Base-by-base conservation (phyloP, 768 basidiomycete species). In the Phaeotremella skinneri region DNA sequence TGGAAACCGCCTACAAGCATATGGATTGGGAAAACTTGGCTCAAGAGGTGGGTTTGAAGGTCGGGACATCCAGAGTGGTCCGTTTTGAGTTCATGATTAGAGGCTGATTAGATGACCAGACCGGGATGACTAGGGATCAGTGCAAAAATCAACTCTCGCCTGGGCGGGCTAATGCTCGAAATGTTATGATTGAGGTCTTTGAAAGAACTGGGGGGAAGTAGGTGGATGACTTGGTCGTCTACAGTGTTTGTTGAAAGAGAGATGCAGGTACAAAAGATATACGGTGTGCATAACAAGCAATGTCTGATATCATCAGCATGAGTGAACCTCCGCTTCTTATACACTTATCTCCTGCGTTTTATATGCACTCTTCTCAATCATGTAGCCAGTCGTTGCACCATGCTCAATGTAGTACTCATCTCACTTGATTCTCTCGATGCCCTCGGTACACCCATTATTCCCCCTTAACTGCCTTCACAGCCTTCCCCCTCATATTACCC, bases 131-230 rank as follows among this genome's bases (percentile, higher is more conserved):
- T 23, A 34, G 48, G 32, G 31, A 48, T 17, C 53, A 59, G 43
- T 64, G 62, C 29, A 64, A 56, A 52, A 56, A 64, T 41, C 62
- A 64, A 42, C 14, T 64, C 2, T 59, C 34, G 20, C 58, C 62
- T 37, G 62, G 62, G 5, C 43, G 62, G 30, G 34, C n/a, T n/a
- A 64, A 64, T 20, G 16, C 59, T 23, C 34, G 62, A 17, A 64
- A 59, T 29, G 32, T 49, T 1, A 25, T 64, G 5, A 29, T 16
- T 25, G 62, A 59, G 21, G 34, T 53, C 4, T 63, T 63, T 45
- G 43, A 45, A 21, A 45, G 21, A n/a, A 39, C 37, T 9, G 43
- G 43, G 43, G 43, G 43, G 6, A 45, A 45, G 20, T 45, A 21
- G 23, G 11, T 45, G 20, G n/a, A n/a, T n/a, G n/a, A n/a, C n/a